Conservation (phyloP, 164 flowering plant genomes). For the Sextonia rubra region DNA sequence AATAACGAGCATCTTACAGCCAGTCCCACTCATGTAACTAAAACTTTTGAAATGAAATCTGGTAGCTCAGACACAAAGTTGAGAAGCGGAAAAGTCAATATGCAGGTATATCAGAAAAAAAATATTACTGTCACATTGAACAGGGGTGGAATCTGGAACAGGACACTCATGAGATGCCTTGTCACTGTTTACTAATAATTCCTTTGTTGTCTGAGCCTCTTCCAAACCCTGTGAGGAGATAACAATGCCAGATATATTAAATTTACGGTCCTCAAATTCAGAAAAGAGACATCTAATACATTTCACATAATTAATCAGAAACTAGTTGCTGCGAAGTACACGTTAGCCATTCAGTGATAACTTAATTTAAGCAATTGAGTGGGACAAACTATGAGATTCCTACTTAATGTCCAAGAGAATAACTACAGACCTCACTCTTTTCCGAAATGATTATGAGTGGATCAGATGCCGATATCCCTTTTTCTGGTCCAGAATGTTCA, state of each 20-base stretch:
- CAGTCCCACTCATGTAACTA: neutral
- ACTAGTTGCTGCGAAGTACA: neutral
- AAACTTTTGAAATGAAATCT: neutral
- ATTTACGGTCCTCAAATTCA: neutral
- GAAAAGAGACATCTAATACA: neutral
- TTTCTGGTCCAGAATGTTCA: slow-evolving; percentile 14
- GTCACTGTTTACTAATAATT: slow-evolving; percentile 13
- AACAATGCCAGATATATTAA: neutral
- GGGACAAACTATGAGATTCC: neutral
- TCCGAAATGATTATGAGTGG: neutral
- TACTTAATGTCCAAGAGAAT: neutral
- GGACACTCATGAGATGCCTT: neutral
- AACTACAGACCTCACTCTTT: neutral
- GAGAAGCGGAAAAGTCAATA: neutral
- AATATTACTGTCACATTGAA: slow-evolving; percentile 12
- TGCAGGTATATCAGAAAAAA: neutral
- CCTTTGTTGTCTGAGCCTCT: slow-evolving; percentile 15
- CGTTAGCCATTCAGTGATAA: neutral
- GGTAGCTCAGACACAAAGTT: neutral
- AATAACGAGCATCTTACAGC: neutral
- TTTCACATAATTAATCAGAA: neutral
- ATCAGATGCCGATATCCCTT: slow-evolving; percentile 13
- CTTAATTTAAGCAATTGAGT: neutral
- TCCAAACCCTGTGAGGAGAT: slow-evolving; percentile 24
- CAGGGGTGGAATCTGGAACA: slow-evolving; percentile 6